Evolutionary conservation across 2,329 filamentous ascomycete genomes (phyloP), one percentile per base, ranked within the genome.

Genomic region (Epichloe hybrida): DNA sequence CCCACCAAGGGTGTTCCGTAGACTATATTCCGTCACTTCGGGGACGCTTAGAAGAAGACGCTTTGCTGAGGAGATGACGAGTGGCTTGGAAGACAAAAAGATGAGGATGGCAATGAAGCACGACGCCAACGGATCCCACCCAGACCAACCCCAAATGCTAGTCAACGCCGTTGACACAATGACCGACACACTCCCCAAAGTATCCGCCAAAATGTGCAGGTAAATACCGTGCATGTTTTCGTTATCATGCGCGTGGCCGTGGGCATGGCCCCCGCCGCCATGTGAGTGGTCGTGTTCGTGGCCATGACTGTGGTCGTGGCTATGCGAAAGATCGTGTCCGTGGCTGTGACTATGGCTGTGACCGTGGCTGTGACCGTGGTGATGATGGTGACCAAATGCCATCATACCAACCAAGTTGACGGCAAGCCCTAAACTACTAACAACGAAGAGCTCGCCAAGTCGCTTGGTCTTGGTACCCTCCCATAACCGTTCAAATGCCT

Each of bases 201-300:
- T 95, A 64, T 98, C 93, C 5, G 93, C 93, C 31, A 97, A 75
- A 48, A 98, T 87, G 62, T 98, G 93, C 20, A 98, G 73, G 67
- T 95, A 98, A 57, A 98, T 97, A 12, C 93, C 93, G 59, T 93
- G 71, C 90, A 98, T 96, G 63, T 98, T 98, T 61, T 98, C 93
- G 65, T 95, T 95, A 54, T 88, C 85, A 61, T 90, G 85, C n/a
- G 61, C 55, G 51, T 59, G 64, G 54, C 50, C 36, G 31, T 47
- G 42, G 12, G 54, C 52, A 12, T 49, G 46, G 17, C 55, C 53
- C 12, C 59, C 65, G 52, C 54, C 69, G 4, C 58, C 59, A 60
- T 89, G 84, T 13, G 62, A 57, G 53, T 62, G 69, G 59, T 35
- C 54, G 52, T 58, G 64, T 55, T 53, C 54, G 52, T 72, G 66